Conservation (phyloP, 495 filamentous ascomycete genomes). For the Sporormia fimetaria region DNA sequence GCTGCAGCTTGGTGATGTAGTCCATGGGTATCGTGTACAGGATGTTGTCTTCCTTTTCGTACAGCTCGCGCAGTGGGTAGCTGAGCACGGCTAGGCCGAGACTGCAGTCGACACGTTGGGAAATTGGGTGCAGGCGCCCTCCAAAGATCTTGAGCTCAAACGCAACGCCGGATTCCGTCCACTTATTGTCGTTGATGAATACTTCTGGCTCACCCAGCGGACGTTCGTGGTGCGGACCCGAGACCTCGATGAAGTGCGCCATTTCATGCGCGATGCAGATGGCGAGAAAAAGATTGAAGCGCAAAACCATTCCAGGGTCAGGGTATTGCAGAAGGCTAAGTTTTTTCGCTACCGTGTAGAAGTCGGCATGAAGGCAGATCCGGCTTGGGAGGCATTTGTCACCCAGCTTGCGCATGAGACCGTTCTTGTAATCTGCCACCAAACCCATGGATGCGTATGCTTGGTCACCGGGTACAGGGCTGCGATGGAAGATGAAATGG, state of each 20-base stretch:
- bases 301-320: slow-evolving; percentile 27
- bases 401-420: slow-evolving; percentile 15
- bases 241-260: slow-evolving; percentile 28
- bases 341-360: slow-evolving; percentile 29
- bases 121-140: slow-evolving; percentile 26
- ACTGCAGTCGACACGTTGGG: slow-evolving; percentile 23
- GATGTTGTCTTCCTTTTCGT: slow-evolving; percentile 24
- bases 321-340: slow-evolving; percentile 24
- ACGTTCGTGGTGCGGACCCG: slow-evolving; percentile 23
- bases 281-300: slow-evolving; percentile 29
- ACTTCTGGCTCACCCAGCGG: slow-evolving; percentile 22
- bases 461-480: slow-evolving; percentile 20
- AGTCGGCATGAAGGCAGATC: slow-evolving; percentile 28
- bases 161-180: slow-evolving; percentile 26
- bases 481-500: slow-evolving; percentile 25
- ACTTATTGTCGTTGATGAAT: slow-evolving; percentile 26
- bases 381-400: slow-evolving; percentile 24
- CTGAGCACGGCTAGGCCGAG: slow-evolving; percentile 23
- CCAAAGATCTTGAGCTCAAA: slow-evolving; percentile 28
- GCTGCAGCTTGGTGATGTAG: slow-evolving; percentile 24
- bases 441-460: slow-evolving; percentile 25
- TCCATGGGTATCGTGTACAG: slow-evolving; percentile 28
- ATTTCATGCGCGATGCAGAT: slow-evolving; percentile 27
- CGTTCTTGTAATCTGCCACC: slow-evolving; percentile 26
- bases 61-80: slow-evolving; percentile 22